Evolutionary conservation across 495 filamentous ascomycete species (phyloP).

Genomic region (Penicillium robsamsonii): DNA sequence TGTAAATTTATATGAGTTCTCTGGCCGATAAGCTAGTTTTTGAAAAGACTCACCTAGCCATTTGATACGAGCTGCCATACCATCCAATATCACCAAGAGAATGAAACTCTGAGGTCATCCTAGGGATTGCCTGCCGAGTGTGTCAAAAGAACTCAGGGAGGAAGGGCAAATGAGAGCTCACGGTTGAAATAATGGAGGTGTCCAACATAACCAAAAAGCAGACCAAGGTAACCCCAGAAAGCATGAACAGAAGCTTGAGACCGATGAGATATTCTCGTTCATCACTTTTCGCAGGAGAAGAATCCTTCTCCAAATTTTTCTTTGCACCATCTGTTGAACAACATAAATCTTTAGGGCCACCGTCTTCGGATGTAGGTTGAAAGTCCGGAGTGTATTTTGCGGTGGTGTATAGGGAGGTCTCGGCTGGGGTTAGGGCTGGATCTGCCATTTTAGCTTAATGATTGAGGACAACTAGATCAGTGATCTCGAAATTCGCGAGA

Average conservation of each 20-base stretch:
- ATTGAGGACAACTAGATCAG: too few relatives aligned
- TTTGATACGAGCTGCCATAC: conserved; percentile 47
- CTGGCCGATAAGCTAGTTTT: neutral
- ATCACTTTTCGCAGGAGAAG: neutral
- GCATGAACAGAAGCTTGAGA: conserved; percentile 13
- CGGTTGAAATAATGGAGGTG: conserved; percentile 21
- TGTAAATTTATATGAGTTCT: neutral
- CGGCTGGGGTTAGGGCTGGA: too few relatives aligned
- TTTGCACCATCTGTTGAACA: neutral
- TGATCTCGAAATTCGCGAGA: too few relatives aligned
- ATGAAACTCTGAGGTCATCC: conserved; percentile 43
- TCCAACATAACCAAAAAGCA: conserved; percentile 22
- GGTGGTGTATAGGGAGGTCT: too few relatives aligned
- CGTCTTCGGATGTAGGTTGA: neutral
- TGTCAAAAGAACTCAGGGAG: neutral
- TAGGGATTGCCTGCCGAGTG: conserved; percentile 33
- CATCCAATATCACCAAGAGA: conserved; percentile 44
- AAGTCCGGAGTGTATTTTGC: neutral
- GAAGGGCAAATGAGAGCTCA: conserved; percentile 3
- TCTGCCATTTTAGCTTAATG: too few relatives aligned
- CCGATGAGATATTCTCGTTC: conserved; percentile 19
- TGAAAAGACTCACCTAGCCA: conserved; percentile 30
- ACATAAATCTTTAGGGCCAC: neutral
- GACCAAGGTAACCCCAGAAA: conserved; percentile 16
- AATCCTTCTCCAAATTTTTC: neutral